Base-by-base conservation (phyloP, 495 filamentous ascomycete genomes). In the Annulohypoxylon nitens region DNA sequence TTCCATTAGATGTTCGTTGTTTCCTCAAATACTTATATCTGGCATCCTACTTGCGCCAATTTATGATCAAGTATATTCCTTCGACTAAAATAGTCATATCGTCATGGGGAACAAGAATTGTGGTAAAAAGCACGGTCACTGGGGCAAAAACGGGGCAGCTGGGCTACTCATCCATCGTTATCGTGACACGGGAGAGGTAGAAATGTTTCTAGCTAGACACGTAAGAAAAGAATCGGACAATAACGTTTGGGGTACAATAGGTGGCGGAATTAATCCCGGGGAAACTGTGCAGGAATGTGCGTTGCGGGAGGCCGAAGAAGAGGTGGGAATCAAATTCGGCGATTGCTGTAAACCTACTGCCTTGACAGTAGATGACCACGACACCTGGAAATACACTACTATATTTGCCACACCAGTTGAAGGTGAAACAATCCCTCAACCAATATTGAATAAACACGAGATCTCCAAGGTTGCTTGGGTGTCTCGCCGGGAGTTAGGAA, bases 351-450 rank as follows among this genome's bases (percentile, higher is more conserved):
- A 14, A 7, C 50, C 36, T 2, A 54, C 25, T 0, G 57, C 10
- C 26, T 0, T 12, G 3, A 0, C 6, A 2, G n/a, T 20, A 0
- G 23, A 51, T 11, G 25, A 59, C 25, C 59, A 68, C 23, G 64
- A 33, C n/a, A 8, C 9, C 16, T 73, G 70, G 70, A 14, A 1
- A 1, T 64, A 68, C 47, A 64, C 60, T 9, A 73, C 65, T 1
- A 20, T 60, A 6, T 3, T 61, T 8, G 43, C 53, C n/a, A 9
- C 2, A 9, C 26, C 18, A 33, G 18, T 2, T 1, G 11, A 36
- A 1, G 3, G 26, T 64, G 9, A 14, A 67, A 1, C 20, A 23
- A 55, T 57, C 2, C 4, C 47, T 7, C 10, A 53, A 1, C 43
- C 67, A 0, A 43, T 2, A 2, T 23, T 67, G 1, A 4, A 33